Conservation (phyloP, 2,329 filamentous ascomycete species). For the Purpureocillium takamizusanense region DNA sequence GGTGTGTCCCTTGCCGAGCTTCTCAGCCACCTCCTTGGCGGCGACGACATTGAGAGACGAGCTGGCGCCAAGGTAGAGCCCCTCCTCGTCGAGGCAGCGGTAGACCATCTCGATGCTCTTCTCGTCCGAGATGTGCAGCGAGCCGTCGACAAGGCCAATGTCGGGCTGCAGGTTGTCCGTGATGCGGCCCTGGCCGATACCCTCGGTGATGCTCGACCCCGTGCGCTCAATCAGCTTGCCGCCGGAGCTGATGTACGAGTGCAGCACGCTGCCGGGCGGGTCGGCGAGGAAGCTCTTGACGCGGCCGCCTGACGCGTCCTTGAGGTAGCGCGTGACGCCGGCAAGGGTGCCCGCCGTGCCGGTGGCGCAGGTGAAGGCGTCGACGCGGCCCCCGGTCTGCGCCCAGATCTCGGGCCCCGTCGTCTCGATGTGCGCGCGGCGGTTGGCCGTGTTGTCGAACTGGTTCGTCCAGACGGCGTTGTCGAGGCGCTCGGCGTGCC, state of each 20-base stretch:
- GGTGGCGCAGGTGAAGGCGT: constrained; percentile 92
- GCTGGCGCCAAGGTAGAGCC: constrained; percentile 88
- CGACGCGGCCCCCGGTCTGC: constrained; percentile 76
- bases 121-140: constrained; percentile 77
- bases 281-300: constrained; percentile 90
- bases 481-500: constrained; percentile 77
- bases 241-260: constrained; percentile 81
- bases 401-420: constrained; percentile 97
- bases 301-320: constrained; percentile 65
- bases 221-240: constrained; percentile 73
- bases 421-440: constrained; percentile 89
- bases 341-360: constrained; percentile 89
- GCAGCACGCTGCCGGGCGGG: constrained; percentile 85
- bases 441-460: constrained; percentile 94
- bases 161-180: constrained; percentile 92
- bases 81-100: constrained; percentile 89
- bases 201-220: constrained; percentile 90
- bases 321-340: constrained; percentile 80
- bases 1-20: constrained; percentile 78
- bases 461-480: constrained; percentile 98
- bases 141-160: constrained; percentile 74
- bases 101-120: constrained; percentile 98
- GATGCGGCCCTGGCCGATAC: constrained; percentile 90
- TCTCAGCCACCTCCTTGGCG: constrained; percentile 86
- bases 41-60: constrained; percentile 92